phyloP scores from a whole-genome alignment of 176 grass and related monocot species.

The Eragrostis nindensis region DNA sequence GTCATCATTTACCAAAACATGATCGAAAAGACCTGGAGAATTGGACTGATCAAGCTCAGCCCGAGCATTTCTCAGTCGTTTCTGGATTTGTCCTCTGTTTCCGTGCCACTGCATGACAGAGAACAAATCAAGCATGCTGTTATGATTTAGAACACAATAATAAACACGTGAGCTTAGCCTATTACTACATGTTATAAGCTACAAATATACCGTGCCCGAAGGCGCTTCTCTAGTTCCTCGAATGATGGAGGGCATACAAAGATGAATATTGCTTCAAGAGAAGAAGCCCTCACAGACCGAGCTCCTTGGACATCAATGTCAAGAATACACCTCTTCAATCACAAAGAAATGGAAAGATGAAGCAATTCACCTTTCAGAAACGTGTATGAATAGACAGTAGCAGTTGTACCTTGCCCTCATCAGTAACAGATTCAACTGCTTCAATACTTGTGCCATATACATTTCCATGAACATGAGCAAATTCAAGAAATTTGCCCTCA shows the following conservation, averaged over 20 bases:
- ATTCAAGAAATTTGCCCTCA: constrained; percentile 94
- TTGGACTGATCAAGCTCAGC: constrained; percentile 88
- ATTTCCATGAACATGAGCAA: constrained; percentile 95
- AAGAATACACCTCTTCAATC: constrained; percentile 92
- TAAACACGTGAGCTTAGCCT: constrained; percentile 10
- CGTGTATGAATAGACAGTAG: constrained; percentile 21
- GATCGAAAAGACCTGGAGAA: constrained; percentile 71
- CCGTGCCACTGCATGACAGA: constrained; percentile 52
- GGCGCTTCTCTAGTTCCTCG: constrained; percentile 93
- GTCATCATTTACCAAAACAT: constrained; percentile 85
- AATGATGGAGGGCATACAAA: constrained; percentile 94
- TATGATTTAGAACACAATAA: constrained; percentile 24
- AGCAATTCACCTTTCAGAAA: constrained; percentile 54
- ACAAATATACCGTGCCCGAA: constrained; percentile 83
- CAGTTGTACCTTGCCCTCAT: constrained; percentile 81
- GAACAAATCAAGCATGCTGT: constrained; percentile 30
- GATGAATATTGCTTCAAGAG: constrained; percentile 94
- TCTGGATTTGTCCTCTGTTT: constrained; percentile 91
- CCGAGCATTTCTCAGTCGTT: constrained; percentile 80
- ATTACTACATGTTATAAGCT: constrained; percentile 49
- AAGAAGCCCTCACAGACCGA: constrained; percentile 85
- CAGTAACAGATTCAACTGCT: constrained; percentile 94
- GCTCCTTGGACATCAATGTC: constrained; percentile 99
- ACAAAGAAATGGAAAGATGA: constrained; percentile 53
- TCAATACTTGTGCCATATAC: constrained; percentile 70